Evolutionary conservation across 176 grass and related monocot species (phyloP).

Genomic region (Eremochloa ophiuroides): DNA sequence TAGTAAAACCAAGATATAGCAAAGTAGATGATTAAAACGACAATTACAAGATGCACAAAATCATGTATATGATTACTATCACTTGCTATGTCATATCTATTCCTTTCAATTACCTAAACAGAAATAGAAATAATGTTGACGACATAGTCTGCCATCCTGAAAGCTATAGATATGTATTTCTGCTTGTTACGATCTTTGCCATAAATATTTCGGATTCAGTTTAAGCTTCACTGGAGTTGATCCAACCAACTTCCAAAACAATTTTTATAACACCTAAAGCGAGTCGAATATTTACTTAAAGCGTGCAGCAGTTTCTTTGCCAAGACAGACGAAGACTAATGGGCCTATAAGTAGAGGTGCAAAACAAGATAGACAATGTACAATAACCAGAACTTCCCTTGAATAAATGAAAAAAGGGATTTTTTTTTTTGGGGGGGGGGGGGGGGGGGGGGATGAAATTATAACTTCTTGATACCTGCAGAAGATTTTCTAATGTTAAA

Average conservation of each 20-base stretch:
- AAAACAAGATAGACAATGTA: neutral
- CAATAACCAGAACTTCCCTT: neutral
- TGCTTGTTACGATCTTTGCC: neutral
- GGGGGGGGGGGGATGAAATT: neutral
- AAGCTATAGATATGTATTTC: conserved; percentile 11
- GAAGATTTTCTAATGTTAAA: conserved; percentile 66
- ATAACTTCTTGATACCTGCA: conserved; percentile 54
- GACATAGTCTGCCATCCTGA: conserved; percentile 5
- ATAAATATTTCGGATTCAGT: neutral
- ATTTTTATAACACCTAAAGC: neutral
- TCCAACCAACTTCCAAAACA: neutral
- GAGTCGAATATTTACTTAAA: neutral
- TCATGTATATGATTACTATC: neutral
- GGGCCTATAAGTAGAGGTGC: neutral
- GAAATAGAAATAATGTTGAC: conserved; percentile 4
- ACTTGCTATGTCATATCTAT: neutral
- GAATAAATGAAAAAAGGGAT: neutral
- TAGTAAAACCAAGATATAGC: neutral
- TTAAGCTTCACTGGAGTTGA: conserved; percentile 4
- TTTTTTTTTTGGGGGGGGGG: neutral
- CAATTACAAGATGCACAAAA: neutral
- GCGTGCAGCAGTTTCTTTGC: neutral
- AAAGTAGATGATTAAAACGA: conserved; percentile 10
- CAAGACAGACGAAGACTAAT: neutral
- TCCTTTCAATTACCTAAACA: conserved; percentile 4